Base-by-base conservation (phyloP, 345 rosid genomes). In the Salix udensis region DNA sequence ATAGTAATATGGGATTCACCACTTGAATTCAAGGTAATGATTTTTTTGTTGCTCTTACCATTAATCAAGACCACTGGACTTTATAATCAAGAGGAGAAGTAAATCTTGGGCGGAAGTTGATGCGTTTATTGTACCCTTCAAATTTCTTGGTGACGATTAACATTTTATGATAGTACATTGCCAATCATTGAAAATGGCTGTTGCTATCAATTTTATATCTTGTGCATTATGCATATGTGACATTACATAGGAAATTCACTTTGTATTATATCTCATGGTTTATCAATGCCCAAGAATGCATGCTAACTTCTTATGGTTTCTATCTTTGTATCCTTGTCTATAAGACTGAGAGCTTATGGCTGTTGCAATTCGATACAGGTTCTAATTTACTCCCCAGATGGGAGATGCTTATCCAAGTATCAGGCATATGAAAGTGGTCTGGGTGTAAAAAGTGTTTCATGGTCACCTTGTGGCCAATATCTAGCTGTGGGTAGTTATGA, bases 401-500 rank as follows among this genome's bases (percentile, higher is more conserved):
- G 99, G 67, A 90, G 97, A 83, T 93, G 97, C 84, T 87, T 96
- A 36, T 90, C 84, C 72, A 96, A 93, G 89, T 92, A 96, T 66
- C 99, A 92, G 83, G 97, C 99, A 48, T 96, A 93, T 79, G 98
- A 96, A 76, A 90, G 99, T 82, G 99, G 99, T 40, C 86, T 96
- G 69, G 98, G 99, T 76, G 98, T 96, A 48, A 96, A 96, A 73
- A 87, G 86, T 72, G 89, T 96, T 78, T 91, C 94, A 28, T 96
- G 99, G 97, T 96, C 98, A 76, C 97, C 99, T 16, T 96, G 95
- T 82, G 98, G 98, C 65, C 98, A 92, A 83, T 96, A 87, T 92
- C 88, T 93, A 81, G 99, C 98, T 0, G 87, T 93, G 48, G 98
- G 98, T 76, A 96, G 99, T 85, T 96, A 91, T 76, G 99, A 96